Evolutionary conservation across 1,284 basidiomycete species (phyloP), one percentile per base, ranked within the genome.

Genomic region (Rhodotorula sp.): DNA sequence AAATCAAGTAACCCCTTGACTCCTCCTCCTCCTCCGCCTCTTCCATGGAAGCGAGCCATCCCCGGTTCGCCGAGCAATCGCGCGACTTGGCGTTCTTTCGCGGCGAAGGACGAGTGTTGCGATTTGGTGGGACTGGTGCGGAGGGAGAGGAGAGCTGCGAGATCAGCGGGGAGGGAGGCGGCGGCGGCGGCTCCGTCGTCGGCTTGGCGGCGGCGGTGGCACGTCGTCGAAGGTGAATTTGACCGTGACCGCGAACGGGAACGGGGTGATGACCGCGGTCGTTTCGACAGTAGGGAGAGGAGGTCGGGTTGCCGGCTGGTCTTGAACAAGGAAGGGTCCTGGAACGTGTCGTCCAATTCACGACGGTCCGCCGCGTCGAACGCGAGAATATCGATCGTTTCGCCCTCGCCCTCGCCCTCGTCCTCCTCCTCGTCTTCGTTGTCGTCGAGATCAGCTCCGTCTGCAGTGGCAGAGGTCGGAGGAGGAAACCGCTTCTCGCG

Each of bases 61-160:
- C 59, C 43, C 18, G 72, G 74, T 52, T 74, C 74, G 10, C 62
- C 48, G 7, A 76, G 48, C 5, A 76, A 48, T 2, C 69, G 56
- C 48, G 68, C 57, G 8, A 59, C 60, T 57, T 66, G 70, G 8
- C 47, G 71, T 18, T 68, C 72, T 31, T 66, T 69, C 55, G 69
- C 66, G 2, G 38, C 38, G 12, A 43, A 43, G 8, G 18, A 4
- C 5, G 60, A 15, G 14, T 50, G 8, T 1, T 38, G 21, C 8
- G 65, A 28, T 62, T 70, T 74, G 5, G 61, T 62, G 0, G 74
- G 74, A n/a, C 72, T 73, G 15, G 48, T 38, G 38, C 72, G 69
- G 12, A 76, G 68, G 3, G 67, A 69, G 28, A 76, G 66, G 23
- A 76, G 48, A 28, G 67, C 55, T 23, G 68, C 72, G 49, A 76